Evolutionary conservation across 163 green algal species (phyloP), one percentile per base, ranked within the genome.

Genomic region (Chlamydomonas reinhardtii): DNA sequence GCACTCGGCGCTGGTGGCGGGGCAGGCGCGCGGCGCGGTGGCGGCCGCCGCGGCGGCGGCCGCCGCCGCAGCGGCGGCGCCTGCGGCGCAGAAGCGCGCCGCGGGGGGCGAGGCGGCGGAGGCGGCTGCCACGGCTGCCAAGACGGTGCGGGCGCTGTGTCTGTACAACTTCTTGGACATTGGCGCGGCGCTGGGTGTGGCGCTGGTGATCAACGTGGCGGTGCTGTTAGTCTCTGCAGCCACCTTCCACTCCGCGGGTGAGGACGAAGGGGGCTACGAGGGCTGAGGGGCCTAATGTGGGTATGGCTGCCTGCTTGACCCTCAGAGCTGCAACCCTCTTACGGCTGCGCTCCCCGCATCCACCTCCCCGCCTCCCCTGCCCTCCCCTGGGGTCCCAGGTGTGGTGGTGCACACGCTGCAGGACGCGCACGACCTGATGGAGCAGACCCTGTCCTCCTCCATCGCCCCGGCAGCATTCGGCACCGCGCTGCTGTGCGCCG

Each of bases 351-450:
- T 8, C 39, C 39, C 39, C 5, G 5, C 39, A 48, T 14, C 39
- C 39, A 8, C 39, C 5, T 14, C 48, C 48, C 48, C 48, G 48
- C 48, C 48, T 19, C 48, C 48, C 37, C 71, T 61, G 25, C 37
- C 37, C 37, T 0, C 17, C 17, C 34, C n/a, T n/a, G n/a, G n/a
- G n/a, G n/a, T 20, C 22, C 2, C 85, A 94, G 91, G 91, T 32
- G 88, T 94, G 19, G 82, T 88, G 8, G 92, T 94, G 32, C 80
- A 91, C 76, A 94, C 92, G 24, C 85, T 94, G 16, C 91, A 95
- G 82, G 93, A 91, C 35, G 91, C 91, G 43, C 93, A 95, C 56
- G 91, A 95, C 69, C 73, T 94, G 27, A 94, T 95, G 88, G 93
- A 95, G 74, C 89, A 90, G 32, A 90, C 92, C 39, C 82, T 95